Evolutionary conservation across 768 basidiomycete genomes (phyloP).

Genomic region (Suillus hirtellus): DNA sequence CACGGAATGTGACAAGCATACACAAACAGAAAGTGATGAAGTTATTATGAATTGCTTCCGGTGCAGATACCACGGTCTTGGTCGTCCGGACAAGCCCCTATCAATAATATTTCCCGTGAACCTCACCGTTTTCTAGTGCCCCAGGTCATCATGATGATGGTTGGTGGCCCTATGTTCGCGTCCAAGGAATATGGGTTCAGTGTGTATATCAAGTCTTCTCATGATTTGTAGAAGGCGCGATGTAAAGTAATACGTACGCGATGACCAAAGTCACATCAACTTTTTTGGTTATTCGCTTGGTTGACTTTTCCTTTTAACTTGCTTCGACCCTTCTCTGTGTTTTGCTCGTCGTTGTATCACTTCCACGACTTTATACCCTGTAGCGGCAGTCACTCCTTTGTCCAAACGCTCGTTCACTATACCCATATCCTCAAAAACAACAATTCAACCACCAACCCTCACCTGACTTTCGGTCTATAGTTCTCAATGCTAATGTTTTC

Average conservation of each 20-base stretch:
- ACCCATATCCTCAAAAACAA: not conserved
- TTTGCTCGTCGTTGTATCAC: not conserved
- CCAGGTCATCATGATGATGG: not conserved
- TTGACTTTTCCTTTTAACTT: not conserved
- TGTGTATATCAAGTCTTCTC: not conserved
- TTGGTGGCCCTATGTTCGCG: not conserved
- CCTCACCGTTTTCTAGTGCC: not conserved
- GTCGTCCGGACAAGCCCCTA: not conserved
- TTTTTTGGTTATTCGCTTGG: not conserved
- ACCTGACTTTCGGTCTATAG: not conserved
- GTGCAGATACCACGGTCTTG: not conserved
- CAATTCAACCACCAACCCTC: not conserved
- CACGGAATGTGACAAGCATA: not conserved
- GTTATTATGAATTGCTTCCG: not conserved
- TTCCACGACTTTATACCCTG: not conserved
- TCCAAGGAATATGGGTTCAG: not conserved
- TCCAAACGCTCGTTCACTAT: not conserved
- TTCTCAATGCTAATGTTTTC: slow-evolving; percentile 26
- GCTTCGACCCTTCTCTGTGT: not conserved
- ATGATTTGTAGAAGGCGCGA: not conserved
- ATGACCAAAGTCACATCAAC: not conserved
- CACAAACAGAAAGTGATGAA: not conserved
- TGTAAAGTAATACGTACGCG: not conserved
- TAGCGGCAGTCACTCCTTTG: not conserved
- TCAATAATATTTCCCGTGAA: not conserved